Conservation (phyloP, 2,329 filamentous ascomycete species). For the Blumeria graminis region DNA sequence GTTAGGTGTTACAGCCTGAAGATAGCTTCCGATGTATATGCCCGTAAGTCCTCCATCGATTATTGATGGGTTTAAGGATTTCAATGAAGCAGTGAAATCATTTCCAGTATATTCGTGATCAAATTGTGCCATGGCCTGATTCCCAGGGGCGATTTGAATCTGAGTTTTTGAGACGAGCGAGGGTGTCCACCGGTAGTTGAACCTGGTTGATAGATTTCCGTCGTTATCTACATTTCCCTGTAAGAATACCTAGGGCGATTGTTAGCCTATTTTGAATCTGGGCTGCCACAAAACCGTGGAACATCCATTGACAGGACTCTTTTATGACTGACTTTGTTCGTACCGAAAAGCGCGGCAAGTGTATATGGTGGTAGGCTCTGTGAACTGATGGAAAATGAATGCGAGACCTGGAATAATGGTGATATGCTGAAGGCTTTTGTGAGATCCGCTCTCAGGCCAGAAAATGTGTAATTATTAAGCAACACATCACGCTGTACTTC, state of each 20-base stretch:
- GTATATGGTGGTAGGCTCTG: constrained; percentile 85
- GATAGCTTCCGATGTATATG: constrained; percentile 86
- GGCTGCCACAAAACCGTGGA: background rate
- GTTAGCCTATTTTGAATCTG: no score
- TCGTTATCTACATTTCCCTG: constrained; percentile 93
- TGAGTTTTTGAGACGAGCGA: constrained; percentile 68
- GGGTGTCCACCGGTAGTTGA: constrained; percentile 77
- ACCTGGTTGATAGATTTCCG: constrained; percentile 61
- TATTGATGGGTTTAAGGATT: constrained; percentile 84
- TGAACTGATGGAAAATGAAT: constrained; percentile 80
- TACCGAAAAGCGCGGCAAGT: constrained; percentile 84
- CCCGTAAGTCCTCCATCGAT: constrained; percentile 84
- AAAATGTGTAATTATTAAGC: constrained; percentile 91
- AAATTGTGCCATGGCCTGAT: constrained; percentile 73
- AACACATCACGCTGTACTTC: constrained; percentile 95
- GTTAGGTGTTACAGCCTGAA: constrained; percentile 74
- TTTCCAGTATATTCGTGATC: constrained; percentile 87
- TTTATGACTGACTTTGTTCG: constrained; percentile 46
- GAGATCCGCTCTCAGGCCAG: constrained; percentile 81
- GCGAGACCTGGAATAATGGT: constrained; percentile 89
- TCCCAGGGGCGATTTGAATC: constrained; percentile 57
- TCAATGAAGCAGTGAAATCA: constrained; percentile 83
- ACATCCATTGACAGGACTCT: background rate
- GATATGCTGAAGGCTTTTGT: constrained; percentile 89
- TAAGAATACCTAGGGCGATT: constrained; percentile 48